Base-by-base conservation (phyloP, 345 rosid species). In the Eucalyptus camaldulensis region DNA sequence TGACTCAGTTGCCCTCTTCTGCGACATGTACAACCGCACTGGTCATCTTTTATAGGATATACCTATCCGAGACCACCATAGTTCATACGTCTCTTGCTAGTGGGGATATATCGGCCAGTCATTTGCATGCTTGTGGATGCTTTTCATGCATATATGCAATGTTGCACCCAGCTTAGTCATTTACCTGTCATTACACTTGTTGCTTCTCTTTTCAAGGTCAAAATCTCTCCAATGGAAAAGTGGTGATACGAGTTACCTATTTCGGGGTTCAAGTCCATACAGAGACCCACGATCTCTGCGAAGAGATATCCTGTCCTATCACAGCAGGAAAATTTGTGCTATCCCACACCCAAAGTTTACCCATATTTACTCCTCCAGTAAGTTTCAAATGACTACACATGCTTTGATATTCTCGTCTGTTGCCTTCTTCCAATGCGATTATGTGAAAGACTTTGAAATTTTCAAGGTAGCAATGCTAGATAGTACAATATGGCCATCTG, bases 311-410 rank as follows among this genome's bases (percentile, higher is more conserved):
- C 8, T 95, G 98, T 88, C 97, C 96, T 1, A 33, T 96, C 37
- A 50, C 93, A 29, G 88, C 88, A 10, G 96, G 97, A 87, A 86
- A 85, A 91, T 96, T 96, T 90, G 89, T 92, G 87, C 98, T 96
- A 91, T 91, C 96, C 86, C 96, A 95, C 90, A 91, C 93, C 58
- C 95, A 96, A 90, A 93, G 93, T 67, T 87, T 95, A 65, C 96
- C 98, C 25, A 80, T 56, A 31, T 89, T 93, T 85, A 90, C 98
- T 60, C 97, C 97, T 37, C 96, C 96, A 3, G 96, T 95, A 91
- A 91, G 93, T 88, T 87, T 87, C 76, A 49, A 31, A 49, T 7
- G 43, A 76, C 85, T 40, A 6, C 15, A 11, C 4, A 40, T 19
- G 85, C 85, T 40, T 40, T 72, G 81, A 33, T 33, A 40, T 76